These are phyloP conservation scores for Excoecaria agallocha DNA, from an alignment of 345 rosid genomes.

Conservation along the genomic window DNA sequence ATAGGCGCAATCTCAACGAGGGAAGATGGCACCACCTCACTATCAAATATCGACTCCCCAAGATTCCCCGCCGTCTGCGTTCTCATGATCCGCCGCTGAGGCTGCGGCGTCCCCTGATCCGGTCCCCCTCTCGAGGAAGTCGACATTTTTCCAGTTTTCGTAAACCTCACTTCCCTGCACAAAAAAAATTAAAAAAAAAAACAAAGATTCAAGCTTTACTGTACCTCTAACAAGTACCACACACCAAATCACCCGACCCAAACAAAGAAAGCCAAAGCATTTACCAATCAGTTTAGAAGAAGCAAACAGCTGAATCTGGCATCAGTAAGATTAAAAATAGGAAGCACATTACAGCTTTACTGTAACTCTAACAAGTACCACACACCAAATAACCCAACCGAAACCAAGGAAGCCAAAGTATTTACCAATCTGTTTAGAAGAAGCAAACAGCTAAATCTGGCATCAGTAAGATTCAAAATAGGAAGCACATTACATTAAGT, in stretches of 20 bases:
- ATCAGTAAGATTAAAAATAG: background rate
- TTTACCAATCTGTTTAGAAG: background rate
- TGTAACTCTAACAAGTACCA: too few relatives aligned
- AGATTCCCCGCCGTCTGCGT: slow-evolving; percentile 95
- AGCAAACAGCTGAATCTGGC: background rate
- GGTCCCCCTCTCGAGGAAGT: slow-evolving; percentile 30
- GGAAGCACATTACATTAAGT: background rate
- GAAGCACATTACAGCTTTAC: slow-evolving; percentile 4
- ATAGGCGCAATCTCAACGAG: slow-evolving; percentile 94
- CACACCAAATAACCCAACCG: background rate
- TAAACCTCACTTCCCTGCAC: background rate
- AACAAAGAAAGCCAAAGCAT: background rate
- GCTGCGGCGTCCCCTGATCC: slow-evolving; percentile 31
- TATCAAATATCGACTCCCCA: slow-evolving; percentile 82
- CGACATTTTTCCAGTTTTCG: slow-evolving; percentile 10
- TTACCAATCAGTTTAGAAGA: background rate
- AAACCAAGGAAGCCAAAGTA: background rate
- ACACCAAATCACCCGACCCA: background rate
- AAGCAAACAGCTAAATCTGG: background rate
- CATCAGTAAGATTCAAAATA: background rate
- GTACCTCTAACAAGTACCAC: background rate
- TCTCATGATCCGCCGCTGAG: slow-evolving; percentile 55
- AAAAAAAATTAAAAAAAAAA: background rate
- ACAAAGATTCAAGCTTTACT: background rate
- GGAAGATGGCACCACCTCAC: slow-evolving; percentile 97